Percentiles rank a stretch among this genome's conserved stretches.
These are phyloP conservation scores for Gamarada debralockiae DNA, from an alignment of 495 filamentous ascomycete genomes.

Conservation along the genomic window DNA sequence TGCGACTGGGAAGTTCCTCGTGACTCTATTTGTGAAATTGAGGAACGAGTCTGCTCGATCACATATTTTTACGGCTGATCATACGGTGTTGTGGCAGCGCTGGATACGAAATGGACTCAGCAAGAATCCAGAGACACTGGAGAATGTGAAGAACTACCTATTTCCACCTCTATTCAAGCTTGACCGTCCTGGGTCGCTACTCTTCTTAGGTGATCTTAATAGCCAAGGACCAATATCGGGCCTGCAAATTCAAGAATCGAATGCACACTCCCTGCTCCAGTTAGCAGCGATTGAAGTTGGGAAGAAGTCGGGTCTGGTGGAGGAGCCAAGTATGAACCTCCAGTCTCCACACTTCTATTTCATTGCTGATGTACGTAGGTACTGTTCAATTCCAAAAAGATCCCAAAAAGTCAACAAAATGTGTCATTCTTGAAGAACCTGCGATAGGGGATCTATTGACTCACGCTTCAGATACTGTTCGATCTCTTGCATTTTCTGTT, in stretches of 20 bases:
- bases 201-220: conserved; percentile 49
- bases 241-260: conserved; percentile 33
- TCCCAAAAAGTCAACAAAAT: conserved; percentile 8
- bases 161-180: conserved; percentile 66
- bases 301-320: conserved; percentile 73
- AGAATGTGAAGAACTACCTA: conserved; percentile 68
- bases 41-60: conserved; percentile 28
- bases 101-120: conserved; percentile 44
- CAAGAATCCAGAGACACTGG: conserved; percentile 50
- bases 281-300: conserved; percentile 70
- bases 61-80: conserved; percentile 29
- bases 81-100: conserved; percentile 35
- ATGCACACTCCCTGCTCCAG: conserved; percentile 52
- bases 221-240: conserved; percentile 36
- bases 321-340: conserved; percentile 62
- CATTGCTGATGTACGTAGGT: conserved; percentile 7
- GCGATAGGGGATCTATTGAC: conserved; percentile 54
- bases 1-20: conserved; percentile 60
- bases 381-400: conserved; percentile 8
- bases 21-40: conserved; percentile 50
- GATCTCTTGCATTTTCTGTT: conserved; percentile 71
- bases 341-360: not conserved
- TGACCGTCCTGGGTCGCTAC: conserved; percentile 46
- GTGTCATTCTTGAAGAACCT: conserved; percentile 35
- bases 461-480: conserved; percentile 56